Percentiles rank a stretch among this genome's conserved stretches.
Conservation (phyloP, 2,329 filamentous ascomycete genomes). For the Drechslera avenae region DNA sequence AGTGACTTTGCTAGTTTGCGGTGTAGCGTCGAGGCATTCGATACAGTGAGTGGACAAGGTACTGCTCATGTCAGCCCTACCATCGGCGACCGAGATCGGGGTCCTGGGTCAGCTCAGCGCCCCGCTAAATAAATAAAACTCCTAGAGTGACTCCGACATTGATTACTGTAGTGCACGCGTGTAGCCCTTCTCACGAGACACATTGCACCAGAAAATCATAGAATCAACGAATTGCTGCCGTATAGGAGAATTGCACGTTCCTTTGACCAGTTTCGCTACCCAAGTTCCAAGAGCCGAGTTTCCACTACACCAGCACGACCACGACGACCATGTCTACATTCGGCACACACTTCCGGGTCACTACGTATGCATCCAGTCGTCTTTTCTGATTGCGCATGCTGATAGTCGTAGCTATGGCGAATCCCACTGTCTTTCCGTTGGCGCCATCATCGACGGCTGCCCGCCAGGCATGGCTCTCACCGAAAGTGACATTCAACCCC, state of each 20-base stretch:
- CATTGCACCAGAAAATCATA: background rate
- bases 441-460: constrained; percentile 91
- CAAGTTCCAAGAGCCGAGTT: constrained; percentile 9
- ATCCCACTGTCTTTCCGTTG: constrained; percentile 90
- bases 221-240: background rate
- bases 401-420: constrained; percentile 68
- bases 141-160: constrained; percentile 27
- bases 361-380: constrained; percentile 65
- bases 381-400: constrained; percentile 16
- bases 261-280: constrained; percentile 1
- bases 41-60: background rate
- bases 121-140: constrained; percentile 31
- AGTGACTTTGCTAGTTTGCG: background rate
- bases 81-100: constrained; percentile 19
- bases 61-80: constrained; percentile 2
- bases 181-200: constrained; percentile 2
- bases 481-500: constrained; percentile 88
- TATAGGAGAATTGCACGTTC: constrained; percentile 5
- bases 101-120: constrained; percentile 22
- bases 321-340: constrained; percentile 69
- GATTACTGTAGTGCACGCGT: constrained; percentile 15
- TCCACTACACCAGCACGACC: constrained; percentile 2
- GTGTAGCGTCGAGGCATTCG: background rate
- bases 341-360: constrained; percentile 79
- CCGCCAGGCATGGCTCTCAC: constrained; percentile 86